Evolutionary conservation across 305 asterid species (phyloP), one percentile per base, ranked within the genome.

Genomic region (Fraxinus velutina): DNA sequence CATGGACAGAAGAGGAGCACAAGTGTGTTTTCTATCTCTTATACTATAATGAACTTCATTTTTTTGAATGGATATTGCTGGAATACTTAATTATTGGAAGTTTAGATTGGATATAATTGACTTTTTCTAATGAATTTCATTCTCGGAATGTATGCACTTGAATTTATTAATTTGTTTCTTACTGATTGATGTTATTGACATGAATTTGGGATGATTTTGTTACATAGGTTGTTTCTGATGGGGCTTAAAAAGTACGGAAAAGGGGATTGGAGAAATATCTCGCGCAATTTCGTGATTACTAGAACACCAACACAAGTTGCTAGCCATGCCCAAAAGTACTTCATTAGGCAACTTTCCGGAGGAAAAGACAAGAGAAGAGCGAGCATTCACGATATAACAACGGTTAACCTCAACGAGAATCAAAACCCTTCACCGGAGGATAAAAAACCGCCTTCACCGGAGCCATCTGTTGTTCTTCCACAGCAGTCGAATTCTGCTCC

Each of bases 1-100:
- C 98, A 1, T 94, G 98, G 98, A 94, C 98, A 0, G 97, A 94
- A 83, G 97, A 95, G 66, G 99, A 95, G 82, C 98, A 95, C 78
- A 95, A 88, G 99, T 96, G 80, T 85, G 91, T 78, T 72, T 79
- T 75, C 32, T 55, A 27, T 44, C 19, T 55, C 64, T 75, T 6
- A 5, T 55, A 27, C 32, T n/a, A 15, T 70, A 60, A 19, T 2
- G 30, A 60, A 60, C 30, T 60, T 21, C 70, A 7, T 60, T 60
- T 21, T 57, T 17, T 34, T 22, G 47, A 6, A 24, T 29, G n/a
- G 29, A 57, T 80, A 36, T 37, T 72, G 22, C 2, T 33, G 36
- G 19, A 82, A 17, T 5, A 15, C 34, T 24, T 36, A 32, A 55
- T 83, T 22, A 7, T 73, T 70, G 73, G 79, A 2, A 52, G 39